Conservation (phyloP, 75 land plant species). For the Pinus taeda region DNA sequence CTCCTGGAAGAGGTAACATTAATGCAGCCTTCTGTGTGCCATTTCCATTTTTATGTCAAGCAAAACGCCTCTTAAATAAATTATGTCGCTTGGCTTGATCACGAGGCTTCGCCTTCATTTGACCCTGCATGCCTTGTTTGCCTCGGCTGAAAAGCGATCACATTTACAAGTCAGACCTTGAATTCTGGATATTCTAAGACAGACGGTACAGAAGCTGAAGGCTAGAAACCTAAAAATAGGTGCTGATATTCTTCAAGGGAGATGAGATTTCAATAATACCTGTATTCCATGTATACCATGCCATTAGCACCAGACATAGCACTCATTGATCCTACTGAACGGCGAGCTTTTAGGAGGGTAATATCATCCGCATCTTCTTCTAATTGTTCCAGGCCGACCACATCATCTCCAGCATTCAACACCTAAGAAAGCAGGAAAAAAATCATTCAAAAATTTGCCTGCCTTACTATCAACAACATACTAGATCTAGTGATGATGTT, state of each 20-base stretch:
- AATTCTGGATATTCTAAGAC: not conserved
- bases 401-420: constrained; percentile 85
- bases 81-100: constrained; percentile 81
- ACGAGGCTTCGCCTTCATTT: constrained; percentile 56
- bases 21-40: no score
- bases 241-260: not conserved
- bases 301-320: constrained; percentile 89
- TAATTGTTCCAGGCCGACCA: constrained; percentile 80
- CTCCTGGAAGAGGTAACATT: no score
- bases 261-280: constrained; percentile 26
- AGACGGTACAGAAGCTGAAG: not conserved
- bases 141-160: constrained; percentile 27
- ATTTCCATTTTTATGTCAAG: constrained; percentile 9
- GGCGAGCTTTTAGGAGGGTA: constrained; percentile 63
- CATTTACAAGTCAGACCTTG: constrained; percentile 1
- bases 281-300: constrained; percentile 93
- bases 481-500: not conserved
- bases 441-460: not conserved
- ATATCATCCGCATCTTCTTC: constrained; percentile 91
- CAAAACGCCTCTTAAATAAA: constrained; percentile 77
- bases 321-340: constrained; percentile 82
- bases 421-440: constrained; percentile 42
- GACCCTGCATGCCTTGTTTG: constrained; percentile 40
- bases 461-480: not conserved
- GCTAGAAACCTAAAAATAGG: not conserved